Conservation (phyloP, 108 stramenopile species). For the Phaeodactylum tricornutum region DNA sequence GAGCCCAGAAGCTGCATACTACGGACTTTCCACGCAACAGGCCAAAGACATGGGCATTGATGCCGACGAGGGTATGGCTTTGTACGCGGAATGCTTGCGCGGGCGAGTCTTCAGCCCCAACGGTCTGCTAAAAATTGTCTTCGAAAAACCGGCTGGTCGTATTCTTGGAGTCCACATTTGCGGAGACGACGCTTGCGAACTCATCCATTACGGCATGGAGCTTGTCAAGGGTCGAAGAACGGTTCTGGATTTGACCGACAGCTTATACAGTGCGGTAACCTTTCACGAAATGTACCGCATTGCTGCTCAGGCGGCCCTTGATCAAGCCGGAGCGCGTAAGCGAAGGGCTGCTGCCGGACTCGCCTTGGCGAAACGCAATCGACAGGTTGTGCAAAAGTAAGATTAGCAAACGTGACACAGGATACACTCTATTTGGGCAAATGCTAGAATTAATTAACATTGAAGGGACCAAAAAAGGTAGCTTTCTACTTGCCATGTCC, state of each 20-base stretch:
- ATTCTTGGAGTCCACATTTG: conserved; percentile 78
- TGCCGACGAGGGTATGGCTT: conserved; percentile 64
- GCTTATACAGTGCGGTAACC: conserved; percentile 68
- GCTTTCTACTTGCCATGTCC: too few species aligned
- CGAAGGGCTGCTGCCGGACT: conserved; percentile 60
- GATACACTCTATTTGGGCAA: not conserved
- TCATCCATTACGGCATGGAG: conserved; percentile 84
- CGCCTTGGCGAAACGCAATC: conserved; percentile 48
- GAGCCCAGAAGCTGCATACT: conserved; percentile 69
- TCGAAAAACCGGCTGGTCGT: conserved; percentile 49
- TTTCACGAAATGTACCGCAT: conserved; percentile 77
- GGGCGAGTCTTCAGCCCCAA: conserved; percentile 75
- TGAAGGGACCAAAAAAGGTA: too few species aligned
- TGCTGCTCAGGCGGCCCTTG: conserved; percentile 46
- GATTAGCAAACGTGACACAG: not conserved
- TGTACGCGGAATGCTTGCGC: conserved; percentile 73
- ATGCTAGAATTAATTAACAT: not conserved
- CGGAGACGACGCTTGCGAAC: conserved; percentile 75
- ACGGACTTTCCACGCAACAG: conserved; percentile 51
- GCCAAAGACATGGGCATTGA: conserved; percentile 57
- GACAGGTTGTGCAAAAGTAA: conserved; percentile 4
- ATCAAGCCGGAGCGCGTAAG: conserved; percentile 38
- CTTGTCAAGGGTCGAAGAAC: conserved; percentile 59
- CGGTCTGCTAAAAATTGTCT: conserved; percentile 73
- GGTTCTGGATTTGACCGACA: conserved; percentile 38